These are phyloP conservation scores for Sicyos edulis DNA, from an alignment of 306 rosid species.

Conservation along the genomic window DNA sequence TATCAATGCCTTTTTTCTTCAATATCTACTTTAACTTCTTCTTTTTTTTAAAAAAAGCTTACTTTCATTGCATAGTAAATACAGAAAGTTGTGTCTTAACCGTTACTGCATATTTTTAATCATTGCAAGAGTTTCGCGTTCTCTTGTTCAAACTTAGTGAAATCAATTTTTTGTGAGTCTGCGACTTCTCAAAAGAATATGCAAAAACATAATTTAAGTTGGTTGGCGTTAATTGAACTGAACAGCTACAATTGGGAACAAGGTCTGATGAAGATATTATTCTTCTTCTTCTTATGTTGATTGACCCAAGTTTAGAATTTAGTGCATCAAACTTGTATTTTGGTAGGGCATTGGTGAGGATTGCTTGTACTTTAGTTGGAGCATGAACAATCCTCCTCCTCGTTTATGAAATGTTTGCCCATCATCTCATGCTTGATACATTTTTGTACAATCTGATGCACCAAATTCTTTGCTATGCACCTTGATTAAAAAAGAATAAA, in stretches of 20 bases:
- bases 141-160: not conserved
- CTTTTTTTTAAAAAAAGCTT: too few relatives aligned
- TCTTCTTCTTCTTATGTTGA: not conserved
- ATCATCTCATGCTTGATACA: too few relatives aligned
- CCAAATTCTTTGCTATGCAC: too few relatives aligned
- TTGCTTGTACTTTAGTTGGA: too few relatives aligned
- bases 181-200: not conserved
- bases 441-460: not conserved
- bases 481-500: too few relatives aligned
- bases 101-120: not conserved
- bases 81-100: not conserved
- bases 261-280: not conserved
- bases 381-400: too few relatives aligned
- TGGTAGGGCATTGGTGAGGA: too few relatives aligned
- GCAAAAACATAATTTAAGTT: not conserved
- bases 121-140: not conserved
- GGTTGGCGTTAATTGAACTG: slow-evolving; percentile 7
- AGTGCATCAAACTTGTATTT: too few relatives aligned
- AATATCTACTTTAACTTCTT: slow-evolving; percentile 3
- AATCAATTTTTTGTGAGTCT: not conserved
- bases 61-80: not conserved
- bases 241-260: not conserved
- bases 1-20: not conserved
- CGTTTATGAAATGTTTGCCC: too few relatives aligned
- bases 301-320: not conserved